Percentiles rank a stretch among this genome's conserved stretches.
Conservation (phyloP, 805 yeast species). For the Jamesozyma piceae region DNA sequence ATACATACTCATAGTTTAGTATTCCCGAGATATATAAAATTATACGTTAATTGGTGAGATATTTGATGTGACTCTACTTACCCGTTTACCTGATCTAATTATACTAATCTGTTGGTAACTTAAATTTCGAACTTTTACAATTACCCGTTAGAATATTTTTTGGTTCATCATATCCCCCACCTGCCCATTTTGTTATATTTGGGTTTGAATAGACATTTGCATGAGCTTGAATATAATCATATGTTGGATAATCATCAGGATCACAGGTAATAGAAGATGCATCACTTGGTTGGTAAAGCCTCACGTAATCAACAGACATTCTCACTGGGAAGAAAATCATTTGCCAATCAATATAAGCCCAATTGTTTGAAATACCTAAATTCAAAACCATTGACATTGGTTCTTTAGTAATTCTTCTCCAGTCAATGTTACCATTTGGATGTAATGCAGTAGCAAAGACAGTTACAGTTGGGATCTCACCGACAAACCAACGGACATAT, state of each 20-base stretch:
- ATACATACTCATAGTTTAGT: too few species aligned
- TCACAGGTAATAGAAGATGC: constrained; percentile 65
- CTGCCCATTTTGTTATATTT: constrained; percentile 66
- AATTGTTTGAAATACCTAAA: constrained; percentile 80
- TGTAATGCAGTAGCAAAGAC: constrained; percentile 65
- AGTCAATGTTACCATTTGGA: constrained; percentile 84
- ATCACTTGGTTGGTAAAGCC: constrained; percentile 81
- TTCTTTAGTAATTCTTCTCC: constrained; percentile 76
- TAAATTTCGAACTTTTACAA: constrained; percentile 32
- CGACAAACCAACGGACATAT: constrained; percentile 80
- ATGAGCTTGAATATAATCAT: constrained; percentile 70
- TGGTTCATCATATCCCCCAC: constrained; percentile 66
- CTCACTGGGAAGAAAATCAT: constrained; percentile 66
- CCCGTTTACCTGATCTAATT: too few species aligned
- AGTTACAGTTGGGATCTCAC: constrained; percentile 67
- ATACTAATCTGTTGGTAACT: too few species aligned
- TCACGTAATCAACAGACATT: constrained; percentile 73
- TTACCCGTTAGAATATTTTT: constrained; percentile 49
- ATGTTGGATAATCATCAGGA: constrained; percentile 77
- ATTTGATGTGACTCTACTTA: too few species aligned
- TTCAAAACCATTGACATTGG: constrained; percentile 88
- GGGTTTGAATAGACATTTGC: constrained; percentile 55
- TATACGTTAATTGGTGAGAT: background rate
- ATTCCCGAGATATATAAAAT: background rate
- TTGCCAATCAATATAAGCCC: constrained; percentile 94